Base-by-base conservation (phyloP, 2,329 filamentous ascomycete species). In the Chaetomium sp. region DNA sequence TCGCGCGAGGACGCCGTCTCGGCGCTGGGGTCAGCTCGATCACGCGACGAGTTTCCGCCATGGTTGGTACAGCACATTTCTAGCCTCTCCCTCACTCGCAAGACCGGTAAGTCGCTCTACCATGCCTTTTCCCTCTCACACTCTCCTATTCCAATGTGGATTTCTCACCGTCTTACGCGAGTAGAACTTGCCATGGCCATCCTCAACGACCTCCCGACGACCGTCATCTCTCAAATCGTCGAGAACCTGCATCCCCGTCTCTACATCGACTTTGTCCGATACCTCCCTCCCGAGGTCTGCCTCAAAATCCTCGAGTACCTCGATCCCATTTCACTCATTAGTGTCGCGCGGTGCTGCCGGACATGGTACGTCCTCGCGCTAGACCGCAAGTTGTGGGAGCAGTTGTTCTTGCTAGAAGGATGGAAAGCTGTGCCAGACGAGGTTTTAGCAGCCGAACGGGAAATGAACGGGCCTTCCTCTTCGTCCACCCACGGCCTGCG, bases 271-370 rank as follows among this genome's bases (percentile, higher is more conserved):
- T 97, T 97, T 62, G 87, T 97, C 50, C 82, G 87, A 68, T 88
- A 92, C 72, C 85, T 99, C 0, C 95, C 95, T 0, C 87, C 91
- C 29, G 95, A 99, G 76, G 90, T 99, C 72, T 96, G 92, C 66
- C 88, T 95, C 53, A 90, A 96, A 73, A 90, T 98, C 53, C 88
- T 99, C 51, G 89, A 90, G 19, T 95, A 93, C 73, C 87, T 99
- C 57, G 90, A 93, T 62, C 90, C 93, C 0, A 76, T 87, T 31
- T 95, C 93, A 0, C 82, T 99, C 47, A 83, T 98, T 63, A 87
- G 86, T 57, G 91, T 93, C 2, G 92, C 92, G 0, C 85, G 87
- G 53, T 87, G 92, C 19, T 97, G 92, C 42, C 87, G 88, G 55
- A 82, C 87, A 68, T 99, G 95, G 94, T 89, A 93, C 68, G 83